Percentiles rank a stretch among this genome's conserved stretches.
phyloP scores from a whole-genome alignment of 2,329 filamentous ascomycete species.

The Cladosporium austrohemisphaericum region DNA sequence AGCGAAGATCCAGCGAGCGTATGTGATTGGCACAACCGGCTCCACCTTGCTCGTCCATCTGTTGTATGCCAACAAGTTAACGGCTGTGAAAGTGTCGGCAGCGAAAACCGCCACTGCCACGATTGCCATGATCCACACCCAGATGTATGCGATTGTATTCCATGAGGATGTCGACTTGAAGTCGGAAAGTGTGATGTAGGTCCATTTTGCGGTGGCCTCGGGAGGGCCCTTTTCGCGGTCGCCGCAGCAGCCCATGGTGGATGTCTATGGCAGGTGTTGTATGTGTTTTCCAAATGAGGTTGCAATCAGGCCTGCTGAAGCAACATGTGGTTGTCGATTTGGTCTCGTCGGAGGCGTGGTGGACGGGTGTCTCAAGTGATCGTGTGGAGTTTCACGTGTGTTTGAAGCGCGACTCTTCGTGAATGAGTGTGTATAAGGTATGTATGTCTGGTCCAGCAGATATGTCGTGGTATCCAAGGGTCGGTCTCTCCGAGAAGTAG shows the following conservation, averaged over 20 bases:
- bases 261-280: neutral
- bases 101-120: conserved; percentile 80
- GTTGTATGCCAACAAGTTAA: conserved; percentile 86
- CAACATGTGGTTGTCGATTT: conserved; percentile 1
- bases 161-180: conserved; percentile 81
- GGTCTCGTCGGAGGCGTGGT: neutral
- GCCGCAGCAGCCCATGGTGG: conserved; percentile 34
- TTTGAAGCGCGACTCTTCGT: neutral
- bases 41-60: conserved; percentile 82
- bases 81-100: conserved; percentile 87
- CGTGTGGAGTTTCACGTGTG: neutral
- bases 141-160: conserved; percentile 74
- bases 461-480: too few relatives aligned
- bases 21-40: conserved; percentile 69
- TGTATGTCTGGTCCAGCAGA: too few relatives aligned
- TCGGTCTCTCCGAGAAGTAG: neutral
- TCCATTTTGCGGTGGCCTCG: conserved; percentile 64
- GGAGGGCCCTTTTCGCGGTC: conserved; percentile 37
- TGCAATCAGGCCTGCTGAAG: conserved; percentile 16
- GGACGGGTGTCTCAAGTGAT: neutral
- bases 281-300: neutral
- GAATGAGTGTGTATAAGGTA: too few relatives aligned
- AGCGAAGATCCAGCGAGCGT: conserved; percentile 94
- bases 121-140: conserved; percentile 75
- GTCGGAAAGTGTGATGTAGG: conserved; percentile 73